Base-by-base conservation (phyloP, 225 moss, liverwort and hornwort species). In the Pleurozium schreberi region DNA sequence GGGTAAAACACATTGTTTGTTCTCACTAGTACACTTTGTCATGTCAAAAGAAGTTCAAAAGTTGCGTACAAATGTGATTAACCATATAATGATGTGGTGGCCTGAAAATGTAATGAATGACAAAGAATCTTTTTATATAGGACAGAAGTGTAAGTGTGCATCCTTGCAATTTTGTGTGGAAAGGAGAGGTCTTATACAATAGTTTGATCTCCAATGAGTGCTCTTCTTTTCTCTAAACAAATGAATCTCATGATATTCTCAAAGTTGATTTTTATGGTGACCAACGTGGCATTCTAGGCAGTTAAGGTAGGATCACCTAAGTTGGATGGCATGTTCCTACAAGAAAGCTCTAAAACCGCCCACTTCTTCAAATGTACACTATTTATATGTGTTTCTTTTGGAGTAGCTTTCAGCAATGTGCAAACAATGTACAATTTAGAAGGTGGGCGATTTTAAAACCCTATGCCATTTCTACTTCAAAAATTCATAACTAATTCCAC, bases 51-150 rank as follows among this genome's bases (percentile, higher is more conserved):
- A 53, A 76, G 23, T 36, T 36, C 0, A 3, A 2, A 53, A 36
- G 23, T 23, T 76, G 36, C 1, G 1, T 5, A 36, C 3, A 36
- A 22, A 33, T 75, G 8, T 12, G 3, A 75, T 75, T 3, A 20
- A 75, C 4, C 3, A 0, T 73, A 4, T 25, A 18, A 45, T 18
- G 28, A 9, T 0, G 1, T 2, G 1, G 15, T 3, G 0, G 1
- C 6, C 16, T 71, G 3, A 45, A 28, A 71, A 5, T 43, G 2
- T 73, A 0, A 73, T 45, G 10, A 6, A 43, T 17, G 28, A 45
- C 3, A 45, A 1, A 73, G 6, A 30, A 30, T 30, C 4, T 6
- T 27, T 73, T 1, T 73, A 4, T 73, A 2, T 11, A 28, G 30
- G 73, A 45, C 2, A 71, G 5, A 73, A 45, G 17, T 28, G 28